Percentiles rank a stretch among this genome's conserved stretches.
Evolutionary conservation across 345 rosid species (phyloP).

Genomic region (Murraya koenigii): DNA sequence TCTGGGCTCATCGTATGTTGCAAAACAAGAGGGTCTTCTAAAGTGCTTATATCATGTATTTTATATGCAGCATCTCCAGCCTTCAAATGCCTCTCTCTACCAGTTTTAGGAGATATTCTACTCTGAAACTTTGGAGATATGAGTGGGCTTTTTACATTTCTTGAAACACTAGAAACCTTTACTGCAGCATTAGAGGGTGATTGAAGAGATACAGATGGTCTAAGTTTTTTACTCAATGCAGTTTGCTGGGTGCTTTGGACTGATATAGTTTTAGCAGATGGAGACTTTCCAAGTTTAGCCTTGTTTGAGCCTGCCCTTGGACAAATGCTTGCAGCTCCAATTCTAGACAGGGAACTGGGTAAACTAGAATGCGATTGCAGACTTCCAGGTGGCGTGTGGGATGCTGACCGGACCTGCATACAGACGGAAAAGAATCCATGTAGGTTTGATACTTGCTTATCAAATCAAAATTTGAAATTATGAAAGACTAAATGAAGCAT

Average conservation of each 20-base stretch:
- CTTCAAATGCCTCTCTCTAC: constrained; percentile 31
- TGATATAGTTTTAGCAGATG: constrained; percentile 33
- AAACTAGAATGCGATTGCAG: constrained; percentile 30
- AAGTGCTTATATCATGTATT: constrained; percentile 9
- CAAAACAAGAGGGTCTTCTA: not conserved
- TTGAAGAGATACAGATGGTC: constrained; percentile 31
- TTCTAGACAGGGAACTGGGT: constrained; percentile 36
- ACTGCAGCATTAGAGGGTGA: constrained; percentile 37
- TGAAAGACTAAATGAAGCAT: not conserved
- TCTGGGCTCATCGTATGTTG: constrained; percentile 6
- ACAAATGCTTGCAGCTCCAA: constrained; percentile 28
- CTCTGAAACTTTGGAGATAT: constrained; percentile 38
- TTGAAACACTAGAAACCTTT: constrained; percentile 36
- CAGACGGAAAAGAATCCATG: constrained; percentile 5
- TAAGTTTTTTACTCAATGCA: constrained; percentile 21
- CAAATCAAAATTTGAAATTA: constrained; percentile 11
- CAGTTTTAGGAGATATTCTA: constrained; percentile 37
- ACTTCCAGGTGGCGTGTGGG: constrained; percentile 47
- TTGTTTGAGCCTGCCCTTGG: constrained; percentile 34
- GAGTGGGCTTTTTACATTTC: constrained; percentile 35
- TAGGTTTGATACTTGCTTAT: constrained; percentile 10
- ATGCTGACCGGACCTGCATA: constrained; percentile 52
- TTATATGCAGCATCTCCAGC: constrained; percentile 19
- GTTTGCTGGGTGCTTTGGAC: constrained; percentile 27
- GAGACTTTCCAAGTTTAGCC: constrained; percentile 47